Conservation (phyloP, 495 filamentous ascomycete genomes). For the Aspergillus egyptiacus region DNA sequence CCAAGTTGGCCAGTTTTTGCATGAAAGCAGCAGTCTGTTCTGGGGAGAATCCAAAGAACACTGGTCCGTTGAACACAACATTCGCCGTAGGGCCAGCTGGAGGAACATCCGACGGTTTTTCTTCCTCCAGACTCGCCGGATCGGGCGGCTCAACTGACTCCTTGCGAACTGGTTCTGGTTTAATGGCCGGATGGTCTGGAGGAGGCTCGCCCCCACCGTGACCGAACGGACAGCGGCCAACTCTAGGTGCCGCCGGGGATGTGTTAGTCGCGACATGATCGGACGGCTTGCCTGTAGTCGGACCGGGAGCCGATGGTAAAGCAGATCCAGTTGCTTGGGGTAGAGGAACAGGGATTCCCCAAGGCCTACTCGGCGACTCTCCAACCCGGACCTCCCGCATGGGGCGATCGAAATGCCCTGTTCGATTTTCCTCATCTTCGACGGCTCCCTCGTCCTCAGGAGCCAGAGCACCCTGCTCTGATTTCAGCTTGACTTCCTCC, state of each 20-base stretch:
- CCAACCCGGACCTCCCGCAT: constrained; percentile 79
- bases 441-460: constrained; percentile 40
- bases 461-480: constrained; percentile 17
- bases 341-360: constrained; percentile 67
- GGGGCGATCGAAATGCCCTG: constrained; percentile 67
- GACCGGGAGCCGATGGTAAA: constrained; percentile 22
- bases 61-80: constrained; percentile 78
- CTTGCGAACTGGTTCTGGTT: constrained; percentile 17
- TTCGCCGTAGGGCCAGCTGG: constrained; percentile 34
- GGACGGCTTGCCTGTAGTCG: neutral
- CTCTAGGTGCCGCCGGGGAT: constrained; percentile 2
- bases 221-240: constrained; percentile 47
- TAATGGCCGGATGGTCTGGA: constrained; percentile 12
- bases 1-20: constrained; percentile 41
- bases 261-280: neutral
- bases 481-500: constrained; percentile 52
- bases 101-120: neutral
- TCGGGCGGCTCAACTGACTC: neutral
- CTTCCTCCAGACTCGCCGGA: neutral
- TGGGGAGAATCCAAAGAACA: constrained; percentile 81
- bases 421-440: constrained; percentile 34
- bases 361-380: constrained; percentile 83
- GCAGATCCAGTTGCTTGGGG: constrained; percentile 11
- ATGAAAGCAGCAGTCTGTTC: constrained; percentile 70
- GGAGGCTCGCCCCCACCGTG: constrained; percentile 25